phyloP scores from a whole-genome alignment of 805 yeast species.

The Debaryomyces castellii region DNA sequence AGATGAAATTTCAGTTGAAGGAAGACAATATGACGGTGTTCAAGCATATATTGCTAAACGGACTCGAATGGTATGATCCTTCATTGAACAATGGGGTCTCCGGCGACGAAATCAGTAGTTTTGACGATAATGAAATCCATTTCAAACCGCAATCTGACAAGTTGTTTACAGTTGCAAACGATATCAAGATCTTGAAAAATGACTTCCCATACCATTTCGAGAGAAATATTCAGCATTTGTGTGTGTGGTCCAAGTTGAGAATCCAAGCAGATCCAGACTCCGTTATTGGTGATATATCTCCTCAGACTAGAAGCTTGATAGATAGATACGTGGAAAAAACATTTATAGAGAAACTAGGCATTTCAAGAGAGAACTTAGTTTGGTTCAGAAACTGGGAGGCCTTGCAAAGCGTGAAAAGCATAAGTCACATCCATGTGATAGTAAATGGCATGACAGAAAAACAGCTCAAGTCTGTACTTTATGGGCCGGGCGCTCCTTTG shows the following conservation, averaged over 20 bases:
- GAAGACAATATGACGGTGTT: constrained; percentile 39
- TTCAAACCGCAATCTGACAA: constrained; percentile 29
- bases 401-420: constrained; percentile 63
- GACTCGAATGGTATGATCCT: constrained; percentile 50
- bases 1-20: constrained; percentile 43
- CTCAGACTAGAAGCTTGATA: constrained; percentile 39
- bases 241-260: constrained; percentile 65
- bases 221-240: constrained; percentile 50
- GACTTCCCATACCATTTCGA: constrained; percentile 69
- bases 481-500: constrained; percentile 14
- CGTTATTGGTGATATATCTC: constrained; percentile 51
- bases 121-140: constrained; percentile 12
- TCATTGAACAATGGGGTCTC: constrained; percentile 21
- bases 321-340: constrained; percentile 48
- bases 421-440: constrained; percentile 72
- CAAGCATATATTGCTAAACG: constrained; percentile 46
- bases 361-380: constrained; percentile 36
- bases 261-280: constrained; percentile 53
- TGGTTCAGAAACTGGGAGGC: constrained; percentile 78
- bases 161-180: constrained; percentile 42
- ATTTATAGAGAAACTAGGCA: constrained; percentile 45
- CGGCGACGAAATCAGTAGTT: constrained; percentile 13
- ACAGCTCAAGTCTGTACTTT: constrained; percentile 15
- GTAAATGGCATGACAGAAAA: constrained; percentile 39
- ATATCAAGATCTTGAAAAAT: constrained; percentile 50